Conservation (phyloP, 1,284 basidiomycete genomes). For the Cutaneotrichosporon mucoides region DNA sequence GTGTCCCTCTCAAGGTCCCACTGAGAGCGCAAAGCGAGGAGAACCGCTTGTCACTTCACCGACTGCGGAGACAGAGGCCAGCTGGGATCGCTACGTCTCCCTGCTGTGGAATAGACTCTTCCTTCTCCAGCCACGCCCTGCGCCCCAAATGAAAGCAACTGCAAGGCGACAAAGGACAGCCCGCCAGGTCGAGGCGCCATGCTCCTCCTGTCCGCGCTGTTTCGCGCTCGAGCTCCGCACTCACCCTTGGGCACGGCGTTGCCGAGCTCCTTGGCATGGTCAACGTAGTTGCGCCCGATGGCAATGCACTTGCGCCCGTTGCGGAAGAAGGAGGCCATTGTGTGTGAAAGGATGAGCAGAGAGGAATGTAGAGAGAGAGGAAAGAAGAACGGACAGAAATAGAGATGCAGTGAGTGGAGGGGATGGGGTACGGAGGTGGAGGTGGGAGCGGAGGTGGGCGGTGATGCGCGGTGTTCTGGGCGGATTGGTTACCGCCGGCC, state of each 20-base stretch:
- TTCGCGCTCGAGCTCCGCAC: conserved; percentile 1
- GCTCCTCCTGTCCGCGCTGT: no score
- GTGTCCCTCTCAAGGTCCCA: no score
- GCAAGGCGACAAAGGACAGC: no score
- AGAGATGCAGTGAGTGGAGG: neutral
- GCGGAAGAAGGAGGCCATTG: conserved; percentile 43
- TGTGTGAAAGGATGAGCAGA: neutral
- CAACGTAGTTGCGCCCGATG: conserved; percentile 64
- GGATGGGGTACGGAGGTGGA: neutral
- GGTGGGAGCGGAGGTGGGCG: neutral
- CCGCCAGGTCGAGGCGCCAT: no score
- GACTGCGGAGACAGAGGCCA: neutral
- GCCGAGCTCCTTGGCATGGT: conserved; percentile 87
- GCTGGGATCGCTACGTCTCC: no score
- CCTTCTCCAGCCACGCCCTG: neutral
- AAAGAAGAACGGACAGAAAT: no score
- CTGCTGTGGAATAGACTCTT: no score
- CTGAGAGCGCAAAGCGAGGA: no score
- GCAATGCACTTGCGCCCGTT: conserved; percentile 68
- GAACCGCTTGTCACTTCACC: no score
- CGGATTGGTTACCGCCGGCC: neutral
- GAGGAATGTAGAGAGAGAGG: neutral
- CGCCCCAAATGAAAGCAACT: neutral
- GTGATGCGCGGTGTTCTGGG: neutral
- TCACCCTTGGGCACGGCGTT: conserved; percentile 72